phyloP scores from a whole-genome alignment of 2,329 filamentous ascomycete species.

The Penicillium griseofulvum region DNA sequence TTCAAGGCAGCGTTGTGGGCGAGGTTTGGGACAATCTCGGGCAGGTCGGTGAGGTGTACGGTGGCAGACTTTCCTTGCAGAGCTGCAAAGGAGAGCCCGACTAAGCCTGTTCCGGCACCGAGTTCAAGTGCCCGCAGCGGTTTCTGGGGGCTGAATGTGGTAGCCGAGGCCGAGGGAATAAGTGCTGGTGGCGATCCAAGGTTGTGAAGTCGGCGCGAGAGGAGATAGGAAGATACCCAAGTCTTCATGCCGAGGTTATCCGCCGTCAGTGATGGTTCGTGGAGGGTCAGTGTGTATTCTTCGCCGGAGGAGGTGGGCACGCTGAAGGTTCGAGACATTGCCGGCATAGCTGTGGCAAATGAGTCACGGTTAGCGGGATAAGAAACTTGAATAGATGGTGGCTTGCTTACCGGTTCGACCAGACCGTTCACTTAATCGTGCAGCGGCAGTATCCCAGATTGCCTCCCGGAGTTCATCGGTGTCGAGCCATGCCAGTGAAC shows the following conservation, averaged over 20 bases:
- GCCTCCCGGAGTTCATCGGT: slow-evolving; percentile 44
- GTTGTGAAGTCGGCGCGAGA: slow-evolving; percentile 66
- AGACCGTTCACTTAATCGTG: slow-evolving; percentile 78
- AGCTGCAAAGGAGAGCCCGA: slow-evolving; percentile 79
- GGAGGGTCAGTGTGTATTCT: slow-evolving; percentile 65
- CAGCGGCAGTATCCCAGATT: slow-evolving; percentile 73
- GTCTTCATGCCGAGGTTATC: slow-evolving; percentile 92
- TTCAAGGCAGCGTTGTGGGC: slow-evolving; percentile 70
- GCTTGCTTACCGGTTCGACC: slow-evolving; percentile 63
- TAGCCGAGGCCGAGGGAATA: slow-evolving; percentile 26
- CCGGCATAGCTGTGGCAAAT: slow-evolving; percentile 55
- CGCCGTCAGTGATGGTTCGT: slow-evolving; percentile 82
- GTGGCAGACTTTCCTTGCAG: slow-evolving; percentile 56
- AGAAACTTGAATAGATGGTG: not conserved
- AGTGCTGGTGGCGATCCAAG: slow-evolving; percentile 34
- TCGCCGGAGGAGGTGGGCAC: slow-evolving; percentile 49
- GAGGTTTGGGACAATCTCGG: slow-evolving; percentile 79
- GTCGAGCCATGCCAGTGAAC: slow-evolving; percentile 45
- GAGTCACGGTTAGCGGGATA: slow-evolving; percentile 14
- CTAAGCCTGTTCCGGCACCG: slow-evolving; percentile 85
- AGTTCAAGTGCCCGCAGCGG: slow-evolving; percentile 64
- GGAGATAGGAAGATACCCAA: slow-evolving; percentile 86
- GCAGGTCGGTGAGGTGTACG: slow-evolving; percentile 78
- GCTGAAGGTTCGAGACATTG: slow-evolving; percentile 59
- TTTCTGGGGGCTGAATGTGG: slow-evolving; percentile 20